These are phyloP conservation scores for Musa schizocarpa DNA, from an alignment of 176 grass and related monocot genomes.

Conservation along the genomic window DNA sequence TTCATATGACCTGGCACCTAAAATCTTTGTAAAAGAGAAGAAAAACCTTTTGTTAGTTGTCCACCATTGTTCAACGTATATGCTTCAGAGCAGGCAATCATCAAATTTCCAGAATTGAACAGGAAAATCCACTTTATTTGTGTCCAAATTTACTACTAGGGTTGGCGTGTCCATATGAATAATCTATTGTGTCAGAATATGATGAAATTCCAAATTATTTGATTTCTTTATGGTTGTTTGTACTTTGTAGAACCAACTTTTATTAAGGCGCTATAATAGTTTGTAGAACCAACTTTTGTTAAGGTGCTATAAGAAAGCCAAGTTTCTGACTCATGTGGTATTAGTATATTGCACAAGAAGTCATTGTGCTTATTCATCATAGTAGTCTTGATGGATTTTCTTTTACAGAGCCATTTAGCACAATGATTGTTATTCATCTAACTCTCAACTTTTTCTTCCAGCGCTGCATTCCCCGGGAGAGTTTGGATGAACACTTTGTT, in stretches of 20 bases:
- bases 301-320: too few species aligned
- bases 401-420: neutral
- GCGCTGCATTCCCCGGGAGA: conserved; percentile 85
- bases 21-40: too few species aligned
- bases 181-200: too few species aligned
- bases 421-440: conserved; percentile 14
- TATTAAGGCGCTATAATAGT: too few species aligned
- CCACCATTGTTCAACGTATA: too few species aligned
- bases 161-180: neutral
- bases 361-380: neutral
- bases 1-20: too few species aligned
- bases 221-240: neutral
- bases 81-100: too few species aligned
- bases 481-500: conserved; percentile 85
- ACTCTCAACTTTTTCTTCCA: conserved; percentile 39
- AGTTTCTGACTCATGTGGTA: neutral
- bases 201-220: neutral
- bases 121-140: too few species aligned
- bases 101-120: too few species aligned
- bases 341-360: neutral
- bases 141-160: too few species aligned
- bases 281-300: neutral
- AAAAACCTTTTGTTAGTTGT: too few species aligned
- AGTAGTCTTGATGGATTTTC: neutral
- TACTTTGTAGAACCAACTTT: too few species aligned